Conservation (phyloP, 116 monocot species). For the Cymodocea nodosa region DNA sequence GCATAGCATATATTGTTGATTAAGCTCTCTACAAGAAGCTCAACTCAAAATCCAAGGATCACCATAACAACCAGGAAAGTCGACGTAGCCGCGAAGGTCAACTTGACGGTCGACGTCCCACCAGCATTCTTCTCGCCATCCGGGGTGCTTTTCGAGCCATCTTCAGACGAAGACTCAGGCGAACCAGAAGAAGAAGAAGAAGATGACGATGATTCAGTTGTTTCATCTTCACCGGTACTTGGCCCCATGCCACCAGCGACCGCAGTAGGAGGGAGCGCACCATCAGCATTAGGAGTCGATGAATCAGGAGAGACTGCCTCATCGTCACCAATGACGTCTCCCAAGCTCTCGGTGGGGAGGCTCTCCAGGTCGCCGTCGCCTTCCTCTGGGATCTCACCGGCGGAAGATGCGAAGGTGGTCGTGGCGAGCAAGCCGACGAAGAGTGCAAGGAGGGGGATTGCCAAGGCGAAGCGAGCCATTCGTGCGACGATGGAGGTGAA, state of each 20-base stretch:
- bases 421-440: not conserved
- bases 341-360: not conserved
- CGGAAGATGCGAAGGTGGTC: not conserved
- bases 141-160: no score
- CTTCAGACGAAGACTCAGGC: no score
- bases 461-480: not conserved
- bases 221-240: not conserved
- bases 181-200: not conserved
- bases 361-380: not conserved
- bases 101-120: no score
- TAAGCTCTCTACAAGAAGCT: no score
- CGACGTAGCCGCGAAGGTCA: no score
- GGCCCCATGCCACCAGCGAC: not conserved
- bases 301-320: not conserved
- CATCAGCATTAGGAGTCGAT: not conserved
- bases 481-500: not conserved
- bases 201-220: not conserved
- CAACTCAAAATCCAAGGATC: no score
- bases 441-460: not conserved
- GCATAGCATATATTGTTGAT: no score
- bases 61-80: no score
- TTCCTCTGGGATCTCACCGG: not conserved
- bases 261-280: not conserved
- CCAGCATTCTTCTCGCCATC: no score
- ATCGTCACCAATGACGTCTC: not conserved